Conservation (phyloP, 345 rosid species). For the Melaleuca quinquenervia region DNA sequence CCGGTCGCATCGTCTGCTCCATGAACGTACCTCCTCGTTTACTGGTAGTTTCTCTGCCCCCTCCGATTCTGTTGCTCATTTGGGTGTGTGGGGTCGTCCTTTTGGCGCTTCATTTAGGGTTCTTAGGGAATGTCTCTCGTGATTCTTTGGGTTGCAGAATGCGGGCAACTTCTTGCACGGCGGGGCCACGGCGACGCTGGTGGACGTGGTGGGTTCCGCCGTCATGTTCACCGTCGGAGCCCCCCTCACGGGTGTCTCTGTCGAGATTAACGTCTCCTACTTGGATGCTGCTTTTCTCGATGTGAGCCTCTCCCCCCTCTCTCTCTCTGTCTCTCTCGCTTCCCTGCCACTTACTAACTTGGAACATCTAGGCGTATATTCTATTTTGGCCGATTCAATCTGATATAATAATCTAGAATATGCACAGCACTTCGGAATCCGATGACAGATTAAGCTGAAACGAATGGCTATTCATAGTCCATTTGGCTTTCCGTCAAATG, state of each 20-base stretch:
- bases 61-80: not conserved
- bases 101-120: not conserved
- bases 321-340: not conserved
- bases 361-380: not conserved
- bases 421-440: not conserved
- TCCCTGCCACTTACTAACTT: not conserved
- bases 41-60: constrained; percentile 26
- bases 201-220: constrained; percentile 83
- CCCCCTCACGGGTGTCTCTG: constrained; percentile 49
- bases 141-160: constrained; percentile 30
- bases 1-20: constrained; percentile 76
- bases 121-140: not conserved
- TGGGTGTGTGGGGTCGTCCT: not conserved
- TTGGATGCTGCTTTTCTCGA: constrained; percentile 74
- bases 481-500: not conserved
- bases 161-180: constrained; percentile 88
- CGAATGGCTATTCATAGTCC: not conserved
- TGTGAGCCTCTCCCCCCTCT: constrained; percentile 13
- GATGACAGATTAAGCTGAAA: not conserved
- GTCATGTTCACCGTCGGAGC: constrained; percentile 48
- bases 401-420: not conserved
- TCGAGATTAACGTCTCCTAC: constrained; percentile 80
- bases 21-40: constrained; percentile 67
- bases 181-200: constrained; percentile 85
- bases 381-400: not conserved